Evolutionary conservation across 345 rosid genomes (phyloP).

Genomic region (Barbarea vulgaris): DNA sequence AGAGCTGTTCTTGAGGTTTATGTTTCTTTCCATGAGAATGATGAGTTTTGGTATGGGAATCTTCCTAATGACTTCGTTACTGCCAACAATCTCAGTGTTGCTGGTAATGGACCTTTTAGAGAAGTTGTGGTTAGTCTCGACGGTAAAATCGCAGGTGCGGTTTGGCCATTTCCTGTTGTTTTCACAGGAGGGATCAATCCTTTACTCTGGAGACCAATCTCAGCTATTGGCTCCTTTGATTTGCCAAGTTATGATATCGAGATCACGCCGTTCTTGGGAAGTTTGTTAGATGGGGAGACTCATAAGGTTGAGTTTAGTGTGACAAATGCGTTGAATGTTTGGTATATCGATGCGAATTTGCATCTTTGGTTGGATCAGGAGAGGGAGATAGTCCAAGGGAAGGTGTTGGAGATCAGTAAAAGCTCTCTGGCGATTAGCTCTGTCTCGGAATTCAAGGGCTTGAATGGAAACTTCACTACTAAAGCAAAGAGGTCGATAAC

Average conservation of each 20-base stretch:
- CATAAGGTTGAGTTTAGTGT: slow-evolving; percentile 70
- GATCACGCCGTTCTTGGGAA: slow-evolving; percentile 71
- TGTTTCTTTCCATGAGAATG: slow-evolving; percentile 88
- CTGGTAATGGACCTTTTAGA: slow-evolving; percentile 92
- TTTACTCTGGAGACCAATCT: slow-evolving; percentile 81
- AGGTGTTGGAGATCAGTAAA: slow-evolving; percentile 51
- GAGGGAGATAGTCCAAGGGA: slow-evolving; percentile 54
- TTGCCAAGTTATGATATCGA: slow-evolving; percentile 86
- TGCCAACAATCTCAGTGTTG: slow-evolving; percentile 56
- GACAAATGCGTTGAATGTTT: slow-evolving; percentile 77
- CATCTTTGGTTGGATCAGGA: slow-evolving; percentile 76
- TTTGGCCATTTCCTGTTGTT: slow-evolving; percentile 92
- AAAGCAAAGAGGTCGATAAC: slow-evolving; percentile 55
- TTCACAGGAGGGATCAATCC: slow-evolving; percentile 88
- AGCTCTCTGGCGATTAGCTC: slow-evolving; percentile 45
- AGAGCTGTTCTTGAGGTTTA: slow-evolving; percentile 91
- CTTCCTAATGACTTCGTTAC: slow-evolving; percentile 66
- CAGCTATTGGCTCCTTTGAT: slow-evolving; percentile 81
- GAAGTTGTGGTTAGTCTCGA: slow-evolving; percentile 82
- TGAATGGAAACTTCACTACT: slow-evolving; percentile 62
- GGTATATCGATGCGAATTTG: slow-evolving; percentile 86
- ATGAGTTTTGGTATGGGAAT: slow-evolving; percentile 87
- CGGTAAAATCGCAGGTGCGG: slow-evolving; percentile 62
- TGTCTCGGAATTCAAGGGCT: slow-evolving; percentile 49
- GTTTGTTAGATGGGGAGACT: slow-evolving; percentile 61